Conservation (phyloP, 1,284 basidiomycete species). For the Trametes polyzona region DNA sequence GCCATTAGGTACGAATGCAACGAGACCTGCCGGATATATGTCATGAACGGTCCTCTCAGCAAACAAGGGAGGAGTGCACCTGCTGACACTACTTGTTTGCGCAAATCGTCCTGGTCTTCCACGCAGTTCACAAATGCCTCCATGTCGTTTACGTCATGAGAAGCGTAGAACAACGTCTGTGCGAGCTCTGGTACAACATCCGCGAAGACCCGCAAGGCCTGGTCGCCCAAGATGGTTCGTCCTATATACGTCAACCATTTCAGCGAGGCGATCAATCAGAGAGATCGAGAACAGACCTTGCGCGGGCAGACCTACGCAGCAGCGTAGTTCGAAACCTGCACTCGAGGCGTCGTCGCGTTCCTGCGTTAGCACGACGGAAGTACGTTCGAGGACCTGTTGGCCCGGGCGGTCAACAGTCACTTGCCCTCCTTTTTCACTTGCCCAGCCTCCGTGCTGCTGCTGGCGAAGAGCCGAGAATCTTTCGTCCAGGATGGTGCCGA, state of each 20-base stretch:
- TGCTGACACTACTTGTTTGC: constrained; percentile 4
- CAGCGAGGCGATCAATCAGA: not conserved
- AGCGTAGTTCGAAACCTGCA: constrained; percentile 21
- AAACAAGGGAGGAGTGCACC: constrained; percentile 7
- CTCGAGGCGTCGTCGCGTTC: not conserved
- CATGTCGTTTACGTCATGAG: constrained; percentile 11
- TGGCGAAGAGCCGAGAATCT: not conserved
- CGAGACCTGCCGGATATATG: constrained; percentile 11
- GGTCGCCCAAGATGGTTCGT: constrained; percentile 22
- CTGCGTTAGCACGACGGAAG: constrained; percentile 15
- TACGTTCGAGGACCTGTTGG: constrained; percentile 28
- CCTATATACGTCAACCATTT: constrained; percentile 1
- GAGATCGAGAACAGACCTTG: constrained; percentile 14
- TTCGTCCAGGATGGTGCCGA: constrained; percentile 1
- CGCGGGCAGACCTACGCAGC: constrained; percentile 27
- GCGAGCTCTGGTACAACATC: constrained; percentile 11
- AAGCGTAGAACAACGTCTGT: constrained; percentile 11
- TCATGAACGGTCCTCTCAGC: not conserved
- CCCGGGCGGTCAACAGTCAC: constrained; percentile 26
- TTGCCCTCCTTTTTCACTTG: constrained; percentile 25
- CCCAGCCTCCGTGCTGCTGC: constrained; percentile 3
- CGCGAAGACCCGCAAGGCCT: constrained; percentile 18
- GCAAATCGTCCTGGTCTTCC: constrained; percentile 27
- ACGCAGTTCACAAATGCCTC: constrained; percentile 22
- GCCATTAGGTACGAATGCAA: constrained; percentile 29